Conservation (phyloP, 257 asterid species). For the Thymus quinquecostatus region DNA sequence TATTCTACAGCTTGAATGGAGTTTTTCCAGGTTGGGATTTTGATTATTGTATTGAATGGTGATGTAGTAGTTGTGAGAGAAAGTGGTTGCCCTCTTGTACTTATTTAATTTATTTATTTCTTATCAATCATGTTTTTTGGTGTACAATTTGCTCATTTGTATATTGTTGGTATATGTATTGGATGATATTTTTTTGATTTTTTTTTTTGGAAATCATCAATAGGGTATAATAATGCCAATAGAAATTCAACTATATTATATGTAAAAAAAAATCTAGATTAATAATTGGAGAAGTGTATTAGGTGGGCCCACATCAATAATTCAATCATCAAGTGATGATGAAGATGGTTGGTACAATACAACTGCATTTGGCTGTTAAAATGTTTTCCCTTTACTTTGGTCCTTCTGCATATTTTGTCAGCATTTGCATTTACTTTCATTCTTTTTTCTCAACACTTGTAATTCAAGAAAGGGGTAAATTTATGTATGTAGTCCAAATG, state of each 20-base stretch:
- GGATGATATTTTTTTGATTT: not conserved
- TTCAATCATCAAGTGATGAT: conserved; percentile 33
- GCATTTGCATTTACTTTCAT: conserved; percentile 2
- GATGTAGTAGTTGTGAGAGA: conserved; percentile 15
- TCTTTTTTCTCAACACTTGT: not conserved
- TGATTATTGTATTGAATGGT: conserved; percentile 32
- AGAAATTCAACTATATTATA: not conserved
- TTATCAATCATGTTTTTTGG: conserved; percentile 18
- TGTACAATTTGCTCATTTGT: conserved; percentile 37
- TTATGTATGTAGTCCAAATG: not conserved
- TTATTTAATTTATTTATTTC: conserved; percentile 32
- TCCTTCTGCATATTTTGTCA: conserved; percentile 4
- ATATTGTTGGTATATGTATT: conserved; percentile 32
- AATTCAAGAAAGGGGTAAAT: not conserved
- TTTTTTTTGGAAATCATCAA: not conserved
- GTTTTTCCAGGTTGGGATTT: conserved; percentile 38
- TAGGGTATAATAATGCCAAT: not conserved
- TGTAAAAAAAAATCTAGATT: too few species aligned
- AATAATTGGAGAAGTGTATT: not conserved
- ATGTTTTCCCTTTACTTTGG: conserved; percentile 14
- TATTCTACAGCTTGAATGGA: conserved; percentile 41
- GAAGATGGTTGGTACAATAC: conserved; percentile 36
- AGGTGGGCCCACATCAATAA: conserved; percentile 25
- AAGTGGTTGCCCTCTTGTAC: conserved; percentile 31
- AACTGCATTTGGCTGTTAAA: conserved; percentile 27